Conservation (phyloP, 257 asterid species). For the Paulownia fortunei region DNA sequence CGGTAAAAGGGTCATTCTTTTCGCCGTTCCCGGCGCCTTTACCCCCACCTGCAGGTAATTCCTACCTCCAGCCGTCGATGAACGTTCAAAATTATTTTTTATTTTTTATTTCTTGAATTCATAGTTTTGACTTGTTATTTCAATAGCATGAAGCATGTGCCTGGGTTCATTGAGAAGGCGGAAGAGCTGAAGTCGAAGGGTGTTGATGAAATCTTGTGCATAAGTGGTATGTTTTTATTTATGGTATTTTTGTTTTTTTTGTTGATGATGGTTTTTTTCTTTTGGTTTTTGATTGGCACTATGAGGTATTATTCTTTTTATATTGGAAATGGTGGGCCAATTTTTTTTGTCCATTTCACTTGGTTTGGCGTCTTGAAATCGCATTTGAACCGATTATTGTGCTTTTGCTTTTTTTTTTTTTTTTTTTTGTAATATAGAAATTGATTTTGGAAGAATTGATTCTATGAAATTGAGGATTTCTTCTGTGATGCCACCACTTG, state of each 20-base stretch:
- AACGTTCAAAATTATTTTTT: neutral
- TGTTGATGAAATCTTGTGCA: conserved; percentile 67
- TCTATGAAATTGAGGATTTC: no score
- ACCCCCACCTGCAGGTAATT: conserved; percentile 92
- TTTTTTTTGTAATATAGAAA: neutral
- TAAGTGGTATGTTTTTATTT: conserved; percentile 53
- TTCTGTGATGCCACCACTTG: no score
- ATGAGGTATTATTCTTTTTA: neutral
- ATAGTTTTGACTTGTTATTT: neutral
- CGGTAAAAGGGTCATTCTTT: conserved; percentile 75
- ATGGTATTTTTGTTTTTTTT: neutral
- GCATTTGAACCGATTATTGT: no score
- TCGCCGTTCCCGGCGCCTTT: conserved; percentile 95
- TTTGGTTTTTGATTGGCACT: no score
- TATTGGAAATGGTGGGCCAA: neutral
- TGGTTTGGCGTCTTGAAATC: neutral
- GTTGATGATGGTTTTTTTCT: no score
- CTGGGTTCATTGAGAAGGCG: conserved; percentile 86
- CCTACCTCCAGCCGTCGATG: neutral
- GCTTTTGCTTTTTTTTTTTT: no score
- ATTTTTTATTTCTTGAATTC: neutral
- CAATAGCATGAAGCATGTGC: conserved; percentile 86
- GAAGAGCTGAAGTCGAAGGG: conserved; percentile 85
- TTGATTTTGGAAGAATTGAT: neutral
- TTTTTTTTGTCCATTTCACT: neutral